Base-by-base conservation (phyloP, 371 early-diverging fungal genomes). In the Batkoa obscura region DNA sequence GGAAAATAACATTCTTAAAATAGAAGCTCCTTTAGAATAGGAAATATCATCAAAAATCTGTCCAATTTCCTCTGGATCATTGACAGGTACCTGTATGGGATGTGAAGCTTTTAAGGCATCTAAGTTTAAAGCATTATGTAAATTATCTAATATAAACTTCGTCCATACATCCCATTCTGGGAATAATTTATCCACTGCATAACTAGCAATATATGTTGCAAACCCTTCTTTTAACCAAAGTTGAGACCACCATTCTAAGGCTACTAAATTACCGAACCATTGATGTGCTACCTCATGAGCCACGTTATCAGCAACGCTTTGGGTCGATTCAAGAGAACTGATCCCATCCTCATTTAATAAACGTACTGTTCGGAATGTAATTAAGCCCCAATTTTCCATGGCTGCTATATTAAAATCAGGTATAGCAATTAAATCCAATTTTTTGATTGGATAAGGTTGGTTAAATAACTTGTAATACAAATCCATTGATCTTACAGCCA, bases 211-310 rank as follows among this genome's bases (percentile, higher is more conserved):
- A 75, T 87, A 91, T 0, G 94, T 93, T 10, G 94, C 98, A 71
- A 94, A 97, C 15, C 95, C 94, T 70, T 97, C 98, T 70, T 94
- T 94, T 39, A 97, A 76, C 92, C 94, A 96, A 38, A 96, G 74
- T 59, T 92, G 86, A 57, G 75, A 73, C 95, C 93, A 94, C 68
- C 69, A 72, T 33, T 68, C 66, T 82, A 83, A 83, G n/a, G 91
- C 91, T n/a, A 91, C 94, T 50, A 94, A 68, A 68, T 97, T 94
- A 30, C 98, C 98, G 68, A 97, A 94, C 88, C 93, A 92, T 76
- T 92, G 92, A 68, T 93, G 94, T 2, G 91, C 94, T 17, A 94
- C 71, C 73, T 97, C 97, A 66, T 95, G 98, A 49, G 82, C 80
- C 2, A 94, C 87, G 33, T 83, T 82, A 53, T 83, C 83, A 0